Percentiles rank a stretch among this genome's conserved stretches.
Conservation (phyloP, 495 filamentous ascomycete genomes). For the Poronia punctata region DNA sequence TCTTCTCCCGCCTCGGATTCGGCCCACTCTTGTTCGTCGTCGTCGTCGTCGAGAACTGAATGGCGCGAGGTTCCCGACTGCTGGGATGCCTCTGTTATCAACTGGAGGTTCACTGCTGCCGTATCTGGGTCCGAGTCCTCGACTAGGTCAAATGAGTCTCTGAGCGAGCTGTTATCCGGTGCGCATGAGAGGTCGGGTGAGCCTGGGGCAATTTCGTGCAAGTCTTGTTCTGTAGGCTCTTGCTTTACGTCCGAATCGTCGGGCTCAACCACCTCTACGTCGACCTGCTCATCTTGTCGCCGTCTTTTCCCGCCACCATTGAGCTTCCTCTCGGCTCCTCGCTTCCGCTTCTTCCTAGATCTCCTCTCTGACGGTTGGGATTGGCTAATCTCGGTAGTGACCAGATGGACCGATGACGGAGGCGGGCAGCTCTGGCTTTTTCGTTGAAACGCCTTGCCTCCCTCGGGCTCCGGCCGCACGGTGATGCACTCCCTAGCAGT, state of each 20-base stretch:
- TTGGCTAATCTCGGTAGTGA: constrained; percentile 6
- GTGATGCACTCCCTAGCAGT: constrained; percentile 14
- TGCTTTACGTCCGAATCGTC: constrained; percentile 6
- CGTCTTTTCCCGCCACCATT: constrained; percentile 21
- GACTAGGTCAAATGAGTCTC: neutral
- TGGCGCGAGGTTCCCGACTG: constrained; percentile 16
- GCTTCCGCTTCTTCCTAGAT: constrained; percentile 22
- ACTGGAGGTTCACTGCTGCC: constrained; percentile 24
- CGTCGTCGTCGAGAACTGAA: constrained; percentile 4
- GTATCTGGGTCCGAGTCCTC: constrained; percentile 18
- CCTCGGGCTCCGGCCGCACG: constrained; percentile 10
- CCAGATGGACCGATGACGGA: constrained; percentile 2
- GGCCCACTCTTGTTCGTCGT: constrained; percentile 1
- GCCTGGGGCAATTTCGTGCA: neutral
- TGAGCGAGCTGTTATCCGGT: neutral
- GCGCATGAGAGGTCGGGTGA: constrained; percentile 3
- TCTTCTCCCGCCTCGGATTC: constrained; percentile 4
- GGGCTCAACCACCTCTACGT: constrained; percentile 4
- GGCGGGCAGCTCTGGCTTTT: constrained; percentile 5
- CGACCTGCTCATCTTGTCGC: constrained; percentile 11
- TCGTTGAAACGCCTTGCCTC: constrained; percentile 1
- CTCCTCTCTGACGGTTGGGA: constrained; percentile 15
- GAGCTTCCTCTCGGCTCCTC: constrained; percentile 12
- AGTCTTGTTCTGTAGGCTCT: neutral
- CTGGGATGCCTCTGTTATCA: constrained; percentile 25